Base-by-base conservation (phyloP, 129 eudicot species). In the Heracleum sosnowskyi region DNA sequence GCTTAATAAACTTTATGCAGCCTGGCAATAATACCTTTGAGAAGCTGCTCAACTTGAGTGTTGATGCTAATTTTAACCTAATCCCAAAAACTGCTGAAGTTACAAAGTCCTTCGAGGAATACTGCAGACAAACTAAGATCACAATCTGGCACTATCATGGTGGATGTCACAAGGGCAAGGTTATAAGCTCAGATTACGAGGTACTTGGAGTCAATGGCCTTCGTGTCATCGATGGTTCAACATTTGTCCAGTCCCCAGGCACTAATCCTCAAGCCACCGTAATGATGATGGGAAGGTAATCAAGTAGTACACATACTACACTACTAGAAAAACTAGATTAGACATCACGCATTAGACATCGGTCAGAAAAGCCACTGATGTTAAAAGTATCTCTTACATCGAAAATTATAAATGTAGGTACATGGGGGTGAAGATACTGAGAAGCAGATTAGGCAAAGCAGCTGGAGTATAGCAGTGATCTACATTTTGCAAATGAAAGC, bases 81-180 rank as follows among this genome's bases (percentile, higher is more conserved):
- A 83, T 92, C 33, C 99, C 99, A 0, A 85, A 80, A 70, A 97
- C 92, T 68, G 81, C 90, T 33, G 88, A 96, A 15, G 95, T 87
- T 76, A 79, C 91, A 7, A 74, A 83, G 73, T 91, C 94, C 13
- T 79, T 92, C 24, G 83, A 89, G 69, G 93, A 92, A 83, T 96
- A 89, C 63, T 96, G 99, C 77, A 90, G 84, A 76, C 97, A 96
- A 74, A 96, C 99, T 16, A 97, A 92, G n/a, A 81, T 90, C 82
- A 91, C 98, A 41, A 94, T 94, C 34, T 94, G 98, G 98, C 98
- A 94, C 72, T 94, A 96, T 84, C 99, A 96, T 71, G 97, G 99
- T 0, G 99, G 99, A 10, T 92, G 97, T 83, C 97, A 92, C 16
- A 87, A 92, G 28, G 96, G 96, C 42, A 73, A 72, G 81, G 97